Conservation (phyloP, 441 rosid species). For the Jatropha multifida region DNA sequence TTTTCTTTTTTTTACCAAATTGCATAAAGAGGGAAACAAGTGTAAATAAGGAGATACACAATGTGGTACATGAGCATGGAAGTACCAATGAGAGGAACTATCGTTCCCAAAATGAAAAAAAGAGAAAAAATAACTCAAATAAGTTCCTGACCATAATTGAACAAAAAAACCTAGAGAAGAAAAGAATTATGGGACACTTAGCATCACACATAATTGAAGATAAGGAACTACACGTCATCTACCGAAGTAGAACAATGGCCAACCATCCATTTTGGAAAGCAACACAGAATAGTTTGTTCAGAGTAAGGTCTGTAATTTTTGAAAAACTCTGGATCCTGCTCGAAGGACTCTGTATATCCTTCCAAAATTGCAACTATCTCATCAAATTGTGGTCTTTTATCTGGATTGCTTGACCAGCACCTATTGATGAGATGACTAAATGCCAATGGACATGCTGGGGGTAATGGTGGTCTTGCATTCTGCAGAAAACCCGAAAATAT, state of each 20-base stretch:
- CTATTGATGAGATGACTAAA: slow-evolving; percentile 50
- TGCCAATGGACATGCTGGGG: slow-evolving; percentile 53
- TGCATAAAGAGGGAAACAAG: neutral
- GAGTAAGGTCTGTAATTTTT: slow-evolving; percentile 35
- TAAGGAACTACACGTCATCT: slow-evolving; percentile 22
- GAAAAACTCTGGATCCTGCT: slow-evolving; percentile 58
- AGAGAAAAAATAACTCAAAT: neutral
- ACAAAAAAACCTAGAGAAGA: slow-evolving; percentile 17
- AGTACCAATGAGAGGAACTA: slow-evolving; percentile 22
- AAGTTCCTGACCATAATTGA: slow-evolving; percentile 7
- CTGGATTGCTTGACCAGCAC: slow-evolving; percentile 70
- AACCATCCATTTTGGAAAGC: slow-evolving; percentile 42
- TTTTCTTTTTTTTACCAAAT: neutral
- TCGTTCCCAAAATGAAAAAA: slow-evolving; percentile 21
- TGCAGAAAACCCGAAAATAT: slow-evolving; percentile 32
- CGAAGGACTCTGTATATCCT: slow-evolving; percentile 45
- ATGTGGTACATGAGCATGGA: slow-evolving; percentile 7
- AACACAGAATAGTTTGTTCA: slow-evolving; percentile 29
- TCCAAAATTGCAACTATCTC: slow-evolving; percentile 61
- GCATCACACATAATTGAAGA: slow-evolving; percentile 24
- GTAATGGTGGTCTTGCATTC: slow-evolving; percentile 75
- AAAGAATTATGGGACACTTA: slow-evolving; percentile 25
- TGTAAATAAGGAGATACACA: neutral
- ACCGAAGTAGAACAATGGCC: slow-evolving; percentile 24
- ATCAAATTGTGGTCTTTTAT: slow-evolving; percentile 57